Base-by-base conservation (phyloP, 305 asterid genomes). In the Withania somnifera region DNA sequence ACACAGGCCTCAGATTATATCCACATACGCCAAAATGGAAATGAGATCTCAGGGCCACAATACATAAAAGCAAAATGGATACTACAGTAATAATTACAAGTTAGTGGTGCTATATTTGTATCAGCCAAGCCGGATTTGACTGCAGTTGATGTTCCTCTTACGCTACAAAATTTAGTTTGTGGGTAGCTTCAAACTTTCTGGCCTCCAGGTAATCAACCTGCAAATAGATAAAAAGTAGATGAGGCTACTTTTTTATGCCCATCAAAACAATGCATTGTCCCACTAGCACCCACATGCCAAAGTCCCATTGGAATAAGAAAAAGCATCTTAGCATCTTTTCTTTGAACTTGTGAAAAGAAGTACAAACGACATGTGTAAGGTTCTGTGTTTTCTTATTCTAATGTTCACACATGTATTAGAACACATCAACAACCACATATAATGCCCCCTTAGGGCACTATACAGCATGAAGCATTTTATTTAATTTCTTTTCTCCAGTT, bases 131-230 rank as follows among this genome's bases (percentile, higher is more conserved):
- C 51, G 22, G 47, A 69, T 45, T 57, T 56, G 79, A 68, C 84
- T 82, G 82, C 52, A 53, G 53, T 42, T 47, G 76, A 67, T 71
- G 77, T 77, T 40, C 71, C 77, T 75, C 56, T 63, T 79, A 71
- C 3, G 64, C 88, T 85, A 85, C 88, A 85, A 87, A 87, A 87
- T 78, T 87, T 84, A 77, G 87, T 79, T 53, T 67, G 58, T 57
- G 87, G 77, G 69, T 47, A 34, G 56, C 78, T 38, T 34, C 20
- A 57, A 19, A 68, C 52, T 24, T 63, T 56, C 68, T 28, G 77
- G 58, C 8, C 56, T 38, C 63, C 32, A 38, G 76, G 9, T 57
- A n/a, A 47, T 84, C 76, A 82, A 64, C 90, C 90, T 87, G 90
- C 84, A 69, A 63, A 83, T 54, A 15, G 22, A 75, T 75, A 4